Evolutionary conservation across 176 grass and related monocot species (phyloP).

Genomic region (Zea luxurians): DNA sequence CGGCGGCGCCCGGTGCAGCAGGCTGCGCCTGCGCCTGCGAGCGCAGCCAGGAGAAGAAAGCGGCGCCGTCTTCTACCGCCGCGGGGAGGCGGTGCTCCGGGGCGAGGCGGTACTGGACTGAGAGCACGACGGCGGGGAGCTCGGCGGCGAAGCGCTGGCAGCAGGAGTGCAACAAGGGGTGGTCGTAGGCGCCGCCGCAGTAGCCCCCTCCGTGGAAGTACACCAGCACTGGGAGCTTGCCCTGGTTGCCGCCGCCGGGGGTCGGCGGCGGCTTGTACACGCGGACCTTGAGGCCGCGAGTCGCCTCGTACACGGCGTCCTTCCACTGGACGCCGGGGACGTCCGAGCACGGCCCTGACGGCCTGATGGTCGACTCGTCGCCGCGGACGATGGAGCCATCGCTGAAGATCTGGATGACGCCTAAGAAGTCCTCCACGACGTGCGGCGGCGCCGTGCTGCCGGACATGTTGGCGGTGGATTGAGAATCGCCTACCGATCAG

Average conservation of each 20-base stretch:
- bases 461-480: background rate
- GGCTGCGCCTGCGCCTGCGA: background rate
- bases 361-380: background rate
- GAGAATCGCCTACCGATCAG: no score
- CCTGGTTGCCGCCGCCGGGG: background rate
- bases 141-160: background rate
- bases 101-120: slow-evolving; percentile 51
- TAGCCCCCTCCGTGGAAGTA: slow-evolving; percentile 30
- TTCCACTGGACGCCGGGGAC: slow-evolving; percentile 28
- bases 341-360: background rate
- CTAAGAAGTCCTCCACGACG: slow-evolving; percentile 24
- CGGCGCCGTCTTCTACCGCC: slow-evolving; percentile 40
- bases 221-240: background rate
- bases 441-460: background rate
- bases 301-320: slow-evolving; percentile 21
- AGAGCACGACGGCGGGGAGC: slow-evolving; percentile 36
- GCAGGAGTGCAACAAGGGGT: background rate
- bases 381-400: slow-evolving; percentile 37
- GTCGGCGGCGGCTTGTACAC: background rate
- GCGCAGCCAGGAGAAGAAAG: slow-evolving; percentile 28
- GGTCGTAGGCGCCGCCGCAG: slow-evolving; percentile 2
- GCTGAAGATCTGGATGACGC: slow-evolving; percentile 27
- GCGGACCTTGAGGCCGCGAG: slow-evolving; percentile 10
- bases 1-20: background rate
- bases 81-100: slow-evolving; percentile 50